Conservation (phyloP, 1,139 yeast genomes). For the Yamadazyma diospyri region DNA sequence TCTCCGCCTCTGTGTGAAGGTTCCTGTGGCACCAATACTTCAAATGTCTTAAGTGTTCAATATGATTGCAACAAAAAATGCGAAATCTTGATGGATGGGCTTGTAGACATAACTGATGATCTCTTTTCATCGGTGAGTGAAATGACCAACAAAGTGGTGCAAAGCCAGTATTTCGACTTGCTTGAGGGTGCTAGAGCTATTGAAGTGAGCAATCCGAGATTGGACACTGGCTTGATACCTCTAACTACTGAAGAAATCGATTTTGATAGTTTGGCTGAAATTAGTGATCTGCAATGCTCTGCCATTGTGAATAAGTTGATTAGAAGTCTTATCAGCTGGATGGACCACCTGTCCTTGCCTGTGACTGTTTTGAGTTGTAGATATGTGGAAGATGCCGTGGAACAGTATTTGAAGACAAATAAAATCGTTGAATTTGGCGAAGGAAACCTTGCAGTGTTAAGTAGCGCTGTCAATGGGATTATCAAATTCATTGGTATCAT, state of each 20-base stretch:
- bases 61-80: too few species aligned
- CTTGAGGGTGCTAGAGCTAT: conserved; percentile 75
- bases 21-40: too few species aligned
- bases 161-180: conserved; percentile 52
- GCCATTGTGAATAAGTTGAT: conserved; percentile 46
- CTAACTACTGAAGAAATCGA: conserved; percentile 36
- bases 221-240: conserved; percentile 60
- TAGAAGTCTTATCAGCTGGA: conserved; percentile 54
- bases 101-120: conserved; percentile 43
- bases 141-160: conserved; percentile 44
- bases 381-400: conserved; percentile 55
- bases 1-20: too few species aligned
- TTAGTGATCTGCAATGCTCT: conserved; percentile 34
- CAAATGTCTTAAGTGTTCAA: too few species aligned
- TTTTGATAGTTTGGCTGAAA: conserved; percentile 35
- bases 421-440: conserved; percentile 11
- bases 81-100: conserved; percentile 13
- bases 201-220: conserved; percentile 56
- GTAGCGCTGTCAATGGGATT: conserved; percentile 46
- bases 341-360: conserved; percentile 57
- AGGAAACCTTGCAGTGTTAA: conserved; percentile 47
- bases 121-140: conserved; percentile 29
- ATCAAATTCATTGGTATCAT: conserved; percentile 51
- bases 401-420: conserved; percentile 26
- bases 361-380: conserved; percentile 64